A percentile compares a stretch with the other conserved stretches of the same genome.
These are phyloP conservation scores for Fusarium subtropicale DNA, from an alignment of 2,329 filamentous ascomycete genomes.

Conservation along the genomic window DNA sequence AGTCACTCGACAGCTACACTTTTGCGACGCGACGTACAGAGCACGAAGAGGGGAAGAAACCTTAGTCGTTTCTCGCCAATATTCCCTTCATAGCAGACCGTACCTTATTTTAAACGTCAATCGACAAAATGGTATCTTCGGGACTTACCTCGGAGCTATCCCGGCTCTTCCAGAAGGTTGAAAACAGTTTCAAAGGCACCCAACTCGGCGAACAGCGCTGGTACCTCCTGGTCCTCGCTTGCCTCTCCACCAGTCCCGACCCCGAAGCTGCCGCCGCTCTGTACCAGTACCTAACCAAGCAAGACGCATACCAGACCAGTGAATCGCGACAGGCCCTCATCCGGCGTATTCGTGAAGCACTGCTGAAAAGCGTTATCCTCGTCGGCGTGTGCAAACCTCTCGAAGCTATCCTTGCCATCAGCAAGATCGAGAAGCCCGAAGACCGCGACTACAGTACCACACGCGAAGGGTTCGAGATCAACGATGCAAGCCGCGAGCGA, in stretches of 20 bases:
- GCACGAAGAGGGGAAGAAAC: background rate
- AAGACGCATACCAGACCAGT: constrained; percentile 57
- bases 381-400: constrained; percentile 73
- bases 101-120: background rate
- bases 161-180: constrained; percentile 30
- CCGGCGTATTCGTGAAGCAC: constrained; percentile 65
- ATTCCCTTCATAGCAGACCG: no score
- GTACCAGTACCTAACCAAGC: constrained; percentile 48
- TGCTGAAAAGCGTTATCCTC: constrained; percentile 68
- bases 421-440: constrained; percentile 60
- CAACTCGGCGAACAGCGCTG: constrained; percentile 32
- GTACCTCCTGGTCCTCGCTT: constrained; percentile 38
- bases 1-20: background rate
- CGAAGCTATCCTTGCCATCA: constrained; percentile 69
- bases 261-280: constrained; percentile 33
- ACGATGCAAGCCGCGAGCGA: constrained; percentile 64
- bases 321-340: constrained; percentile 60
- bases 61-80: background rate
- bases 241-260: constrained; percentile 35
- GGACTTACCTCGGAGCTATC: constrained; percentile 21
- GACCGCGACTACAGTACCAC: constrained; percentile 68
- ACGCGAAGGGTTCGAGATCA: constrained; percentile 68
- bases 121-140: constrained; percentile 14
- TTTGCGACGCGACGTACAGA: background rate
- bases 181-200: constrained; percentile 29